These are phyloP conservation scores for Eutrema salsugineum DNA, from an alignment of 441 rosid species.

Conservation along the genomic window DNA sequence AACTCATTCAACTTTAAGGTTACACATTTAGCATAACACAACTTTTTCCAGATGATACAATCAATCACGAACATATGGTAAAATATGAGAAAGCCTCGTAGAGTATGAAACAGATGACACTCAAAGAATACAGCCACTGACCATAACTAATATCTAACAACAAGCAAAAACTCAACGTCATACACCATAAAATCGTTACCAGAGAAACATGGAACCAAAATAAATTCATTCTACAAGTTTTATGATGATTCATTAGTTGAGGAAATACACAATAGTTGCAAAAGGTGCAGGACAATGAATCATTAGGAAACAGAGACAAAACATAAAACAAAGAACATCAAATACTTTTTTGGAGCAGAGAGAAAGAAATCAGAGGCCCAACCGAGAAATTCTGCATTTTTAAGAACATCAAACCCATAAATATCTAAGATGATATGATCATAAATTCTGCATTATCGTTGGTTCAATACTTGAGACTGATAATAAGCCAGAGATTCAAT, in stretches of 20 bases:
- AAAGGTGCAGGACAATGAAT: neutral
- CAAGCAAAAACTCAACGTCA: slow-evolving; percentile 16
- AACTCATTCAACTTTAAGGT: too few relatives aligned
- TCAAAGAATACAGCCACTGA: too few relatives aligned
- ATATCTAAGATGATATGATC: neutral
- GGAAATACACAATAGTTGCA: neutral
- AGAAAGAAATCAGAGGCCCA: neutral
- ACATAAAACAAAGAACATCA: neutral
- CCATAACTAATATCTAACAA: slow-evolving; percentile 75
- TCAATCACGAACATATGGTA: too few relatives aligned
- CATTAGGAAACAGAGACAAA: neutral
- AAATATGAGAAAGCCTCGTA: too few relatives aligned
- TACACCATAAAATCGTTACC: neutral
- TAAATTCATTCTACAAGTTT: slow-evolving; percentile 1
- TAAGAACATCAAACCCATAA: neutral
- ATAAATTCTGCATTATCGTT: too few relatives aligned
- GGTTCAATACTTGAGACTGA: too few relatives aligned
- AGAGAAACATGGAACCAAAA: neutral
- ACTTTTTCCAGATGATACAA: too few relatives aligned
- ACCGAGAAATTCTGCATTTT: neutral
- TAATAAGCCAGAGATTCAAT: too few relatives aligned
- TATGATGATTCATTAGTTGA: neutral
- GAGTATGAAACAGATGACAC: too few relatives aligned
- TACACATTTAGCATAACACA: too few relatives aligned
- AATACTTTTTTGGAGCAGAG: neutral